A percentile compares a stretch with the other conserved stretches of the same genome.
phyloP scores from a whole-genome alignment of 352 stramenopile genomes.

The Peronospora destructor region DNA sequence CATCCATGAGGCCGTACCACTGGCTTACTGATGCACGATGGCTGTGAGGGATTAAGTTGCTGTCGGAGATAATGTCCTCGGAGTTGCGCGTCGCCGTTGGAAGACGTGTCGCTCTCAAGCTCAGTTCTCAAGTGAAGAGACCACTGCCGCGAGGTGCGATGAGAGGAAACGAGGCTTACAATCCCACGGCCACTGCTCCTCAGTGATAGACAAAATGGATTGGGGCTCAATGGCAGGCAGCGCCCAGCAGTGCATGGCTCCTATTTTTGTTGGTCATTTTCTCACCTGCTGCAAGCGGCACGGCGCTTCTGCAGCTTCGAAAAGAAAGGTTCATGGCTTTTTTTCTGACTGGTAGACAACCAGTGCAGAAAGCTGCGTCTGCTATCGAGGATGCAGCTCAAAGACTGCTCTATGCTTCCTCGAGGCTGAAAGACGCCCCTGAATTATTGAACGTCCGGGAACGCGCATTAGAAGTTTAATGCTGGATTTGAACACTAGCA shows the following conservation, averaged over 20 bases:
- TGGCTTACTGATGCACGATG: background rate
- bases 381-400: too few species aligned
- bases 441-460: conserved; percentile 4
- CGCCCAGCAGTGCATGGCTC: conserved; percentile 2
- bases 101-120: conserved; percentile 13
- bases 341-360: conserved; percentile 26
- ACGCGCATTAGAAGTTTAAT: conserved; percentile 12
- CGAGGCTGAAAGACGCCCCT: too few species aligned
- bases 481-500: conserved; percentile 4
- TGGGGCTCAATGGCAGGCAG: conserved; percentile 18
- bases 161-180: conserved; percentile 26
- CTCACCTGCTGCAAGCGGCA: conserved; percentile 14
- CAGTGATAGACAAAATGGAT: conserved; percentile 26
- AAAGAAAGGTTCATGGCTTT: conserved; percentile 10
- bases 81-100: background rate
- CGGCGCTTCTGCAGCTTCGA: conserved; percentile 19
- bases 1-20: conserved; percentile 5
- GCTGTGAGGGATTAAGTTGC: background rate
- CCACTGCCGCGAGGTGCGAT: conserved; percentile 12
- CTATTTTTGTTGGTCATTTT: conserved; percentile 30
- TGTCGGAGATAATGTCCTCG: background rate
- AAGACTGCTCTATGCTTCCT: too few species aligned
- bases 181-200: conserved; percentile 25
- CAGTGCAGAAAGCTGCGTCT: background rate
- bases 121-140: conserved; percentile 38